Evolutionary conservation across 1,139 yeast genomes (phyloP).

Genomic region (Scheffersomyces titani): DNA sequence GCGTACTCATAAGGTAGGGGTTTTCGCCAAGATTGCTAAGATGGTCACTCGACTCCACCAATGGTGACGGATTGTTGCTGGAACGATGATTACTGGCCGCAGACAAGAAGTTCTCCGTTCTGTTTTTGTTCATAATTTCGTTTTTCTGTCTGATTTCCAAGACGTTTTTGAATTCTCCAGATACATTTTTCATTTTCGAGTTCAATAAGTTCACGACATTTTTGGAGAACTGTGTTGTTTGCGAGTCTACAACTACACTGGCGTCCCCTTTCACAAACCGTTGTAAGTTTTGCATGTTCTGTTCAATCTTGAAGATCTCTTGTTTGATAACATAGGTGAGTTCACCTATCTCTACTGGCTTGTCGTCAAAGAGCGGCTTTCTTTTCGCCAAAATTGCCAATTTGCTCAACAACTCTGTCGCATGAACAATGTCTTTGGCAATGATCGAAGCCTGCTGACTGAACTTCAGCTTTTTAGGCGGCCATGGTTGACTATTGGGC

Average conservation of each 20-base stretch:
- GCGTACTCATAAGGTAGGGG: constrained; percentile 37
- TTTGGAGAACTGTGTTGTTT: constrained; percentile 70
- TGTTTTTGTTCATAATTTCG: constrained; percentile 75
- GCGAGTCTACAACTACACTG: constrained; percentile 53
- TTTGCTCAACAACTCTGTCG: constrained; percentile 81
- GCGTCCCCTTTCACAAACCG: constrained; percentile 50
- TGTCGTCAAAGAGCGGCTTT: constrained; percentile 92
- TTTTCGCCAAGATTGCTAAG: constrained; percentile 35
- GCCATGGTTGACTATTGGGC: constrained; percentile 4
- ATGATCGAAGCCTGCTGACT: constrained; percentile 78
- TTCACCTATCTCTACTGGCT: constrained; percentile 91
- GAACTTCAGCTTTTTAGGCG: constrained; percentile 61
- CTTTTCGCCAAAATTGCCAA: constrained; percentile 83
- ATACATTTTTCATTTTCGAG: constrained; percentile 86
- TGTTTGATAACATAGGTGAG: constrained; percentile 91
- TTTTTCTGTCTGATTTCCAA: constrained; percentile 83
- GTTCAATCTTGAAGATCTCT: constrained; percentile 84
- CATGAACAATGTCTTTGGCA: constrained; percentile 85
- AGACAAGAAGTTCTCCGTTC: constrained; percentile 82
- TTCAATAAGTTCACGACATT: constrained; percentile 86
- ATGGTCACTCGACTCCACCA: constrained; percentile 8
- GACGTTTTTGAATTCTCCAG: constrained; percentile 88
- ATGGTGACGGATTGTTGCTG: constrained; percentile 28
- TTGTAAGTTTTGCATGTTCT: constrained; percentile 68
- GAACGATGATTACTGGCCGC: constrained; percentile 37